These are phyloP conservation scores for Oidiodendron maius DNA, from an alignment of 495 filamentous ascomycete species.

Conservation along the genomic window DNA sequence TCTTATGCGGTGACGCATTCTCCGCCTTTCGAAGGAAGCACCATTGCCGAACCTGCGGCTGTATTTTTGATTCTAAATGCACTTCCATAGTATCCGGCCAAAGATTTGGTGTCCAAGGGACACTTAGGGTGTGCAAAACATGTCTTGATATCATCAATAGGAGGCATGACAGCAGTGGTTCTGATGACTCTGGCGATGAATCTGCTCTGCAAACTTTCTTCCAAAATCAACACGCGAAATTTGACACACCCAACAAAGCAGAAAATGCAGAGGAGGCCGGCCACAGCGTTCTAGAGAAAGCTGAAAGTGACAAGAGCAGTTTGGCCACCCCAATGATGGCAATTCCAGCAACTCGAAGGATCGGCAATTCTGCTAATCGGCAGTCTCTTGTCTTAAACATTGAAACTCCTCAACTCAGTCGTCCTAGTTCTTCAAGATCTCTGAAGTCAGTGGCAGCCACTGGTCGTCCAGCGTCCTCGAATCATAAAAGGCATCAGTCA, in stretches of 20 bases:
- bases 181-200: conserved; percentile 78
- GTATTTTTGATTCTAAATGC: conserved; percentile 97
- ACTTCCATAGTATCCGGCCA: conserved; percentile 82
- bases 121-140: conserved; percentile 88
- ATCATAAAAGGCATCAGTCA: conserved; percentile 79
- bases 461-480: conserved; percentile 64
- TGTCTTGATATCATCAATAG: conserved; percentile 90
- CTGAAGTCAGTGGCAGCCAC: conserved; percentile 65
- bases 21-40: conserved; percentile 94
- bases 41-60: conserved; percentile 89
- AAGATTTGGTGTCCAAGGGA: conserved; percentile 80
- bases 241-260: conserved; percentile 20
- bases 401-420: conserved; percentile 62
- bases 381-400: conserved; percentile 90
- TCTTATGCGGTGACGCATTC: conserved; percentile 83
- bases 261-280: conserved; percentile 20
- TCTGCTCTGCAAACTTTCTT: conserved; percentile 45
- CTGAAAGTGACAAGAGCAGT: conserved; percentile 22
- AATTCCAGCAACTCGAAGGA: conserved; percentile 78
- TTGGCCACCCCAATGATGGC: conserved; percentile 67
- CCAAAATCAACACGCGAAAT: conserved; percentile 41
- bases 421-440: conserved; percentile 90
- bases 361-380: conserved; percentile 73
- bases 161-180: conserved; percentile 77
- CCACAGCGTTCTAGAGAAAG: background rate